phyloP scores from a whole-genome alignment of 163 green algal genomes.

The Scenedesmus sp. region DNA sequence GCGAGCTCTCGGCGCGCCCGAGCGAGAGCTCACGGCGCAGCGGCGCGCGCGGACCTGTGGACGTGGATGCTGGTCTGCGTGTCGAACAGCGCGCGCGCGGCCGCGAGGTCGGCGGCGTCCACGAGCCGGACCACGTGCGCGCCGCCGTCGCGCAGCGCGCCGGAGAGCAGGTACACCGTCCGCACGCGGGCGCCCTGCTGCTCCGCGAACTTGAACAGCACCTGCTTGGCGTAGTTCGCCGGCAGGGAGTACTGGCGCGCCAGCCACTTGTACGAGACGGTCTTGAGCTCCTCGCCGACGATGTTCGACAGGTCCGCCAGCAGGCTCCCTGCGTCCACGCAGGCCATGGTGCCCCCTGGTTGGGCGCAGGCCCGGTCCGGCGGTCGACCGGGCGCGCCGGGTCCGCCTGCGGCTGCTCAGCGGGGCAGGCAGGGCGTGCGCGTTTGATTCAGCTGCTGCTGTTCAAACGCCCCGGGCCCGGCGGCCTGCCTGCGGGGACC shows the following conservation, averaged over 20 bases:
- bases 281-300: conserved; percentile 49
- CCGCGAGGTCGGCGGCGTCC: conserved; percentile 52
- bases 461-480: too few species aligned
- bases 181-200: conserved; percentile 60
- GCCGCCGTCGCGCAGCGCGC: conserved; percentile 52
- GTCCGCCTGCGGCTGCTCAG: too few species aligned
- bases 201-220: conserved; percentile 67
- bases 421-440: too few species aligned
- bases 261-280: conserved; percentile 77
- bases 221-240: conserved; percentile 65
- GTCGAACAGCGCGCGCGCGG: conserved; percentile 35
- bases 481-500: too few species aligned
- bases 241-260: conserved; percentile 63
- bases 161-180: conserved; percentile 67
- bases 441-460: too few species aligned
- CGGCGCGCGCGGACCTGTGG: not conserved
- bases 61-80: conserved; percentile 50
- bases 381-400: too few species aligned
- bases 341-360: conserved; percentile 20
- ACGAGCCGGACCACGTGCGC: conserved; percentile 65
- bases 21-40: not conserved
- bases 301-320: conserved; percentile 36
- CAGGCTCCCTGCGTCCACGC: conserved; percentile 4
- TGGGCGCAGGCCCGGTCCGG: too few species aligned
- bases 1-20: not conserved